Conservation (phyloP, 2,329 filamentous ascomycete species). For the Catunica adiposa region DNA sequence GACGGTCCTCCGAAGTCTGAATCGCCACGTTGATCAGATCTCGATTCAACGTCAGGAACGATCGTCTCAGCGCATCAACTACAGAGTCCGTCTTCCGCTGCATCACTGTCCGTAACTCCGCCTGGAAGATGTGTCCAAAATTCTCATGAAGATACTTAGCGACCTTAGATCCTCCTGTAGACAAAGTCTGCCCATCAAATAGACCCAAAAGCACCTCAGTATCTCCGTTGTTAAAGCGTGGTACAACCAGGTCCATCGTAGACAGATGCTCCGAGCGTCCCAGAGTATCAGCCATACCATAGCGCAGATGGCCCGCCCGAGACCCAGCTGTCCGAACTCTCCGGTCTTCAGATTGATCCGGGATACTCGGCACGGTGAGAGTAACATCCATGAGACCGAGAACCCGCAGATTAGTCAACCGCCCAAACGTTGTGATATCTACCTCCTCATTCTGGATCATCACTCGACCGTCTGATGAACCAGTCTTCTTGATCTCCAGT, state of each 20-base stretch:
- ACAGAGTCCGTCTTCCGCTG: slow-evolving; percentile 54
- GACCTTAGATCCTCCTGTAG: slow-evolving; percentile 81
- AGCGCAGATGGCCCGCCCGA: slow-evolving; percentile 72
- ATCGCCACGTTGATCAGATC: slow-evolving; percentile 75
- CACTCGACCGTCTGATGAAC: background rate
- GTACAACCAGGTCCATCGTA: slow-evolving; percentile 88
- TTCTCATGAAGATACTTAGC: slow-evolving; percentile 95
- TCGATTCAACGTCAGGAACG: slow-evolving; percentile 84
- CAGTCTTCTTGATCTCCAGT: slow-evolving; percentile 66
- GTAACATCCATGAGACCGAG: slow-evolving; percentile 97
- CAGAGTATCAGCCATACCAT: slow-evolving; percentile 93
- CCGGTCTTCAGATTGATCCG: slow-evolving; percentile 86
- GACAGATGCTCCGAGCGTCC: slow-evolving; percentile 89
- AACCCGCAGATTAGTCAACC: slow-evolving; percentile 66
- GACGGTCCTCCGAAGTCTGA: slow-evolving; percentile 61
- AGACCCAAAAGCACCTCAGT: slow-evolving; percentile 83
- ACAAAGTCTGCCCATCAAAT: slow-evolving; percentile 85
- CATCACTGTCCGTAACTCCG: slow-evolving; percentile 63
- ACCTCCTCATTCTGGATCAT: slow-evolving; percentile 2
- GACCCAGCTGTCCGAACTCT: slow-evolving; percentile 96
- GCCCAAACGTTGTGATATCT: slow-evolving; percentile 69
- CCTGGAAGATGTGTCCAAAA: slow-evolving; percentile 68
- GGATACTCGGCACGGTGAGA: slow-evolving; percentile 78
- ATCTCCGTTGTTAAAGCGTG: slow-evolving; percentile 76
- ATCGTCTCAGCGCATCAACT: slow-evolving; percentile 64